phyloP scores from a whole-genome alignment of 176 grass and related monocot genomes.

The Carex parvula region DNA sequence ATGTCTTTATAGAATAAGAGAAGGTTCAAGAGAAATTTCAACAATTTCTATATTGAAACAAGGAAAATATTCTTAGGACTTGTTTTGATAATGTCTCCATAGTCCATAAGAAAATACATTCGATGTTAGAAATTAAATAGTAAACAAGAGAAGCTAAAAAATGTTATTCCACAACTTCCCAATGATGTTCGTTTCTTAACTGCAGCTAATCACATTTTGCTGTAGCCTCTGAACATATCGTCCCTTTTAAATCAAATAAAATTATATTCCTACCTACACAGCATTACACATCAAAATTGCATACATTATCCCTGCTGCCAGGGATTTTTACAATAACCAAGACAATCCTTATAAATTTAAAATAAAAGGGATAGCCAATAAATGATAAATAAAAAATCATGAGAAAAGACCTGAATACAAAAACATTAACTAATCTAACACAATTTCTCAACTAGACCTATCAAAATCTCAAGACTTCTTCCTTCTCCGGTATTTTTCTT shows the following conservation, averaged over 20 bases:
- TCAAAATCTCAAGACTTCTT: constrained; percentile 40
- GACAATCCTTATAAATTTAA: background rate
- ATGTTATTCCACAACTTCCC: too few species aligned
- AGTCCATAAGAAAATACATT: too few species aligned
- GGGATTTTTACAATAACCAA: background rate
- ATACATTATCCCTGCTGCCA: background rate
- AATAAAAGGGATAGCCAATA: background rate
- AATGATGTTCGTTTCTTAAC: too few species aligned
- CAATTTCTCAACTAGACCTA: constrained; percentile 22
- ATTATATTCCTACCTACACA: background rate
- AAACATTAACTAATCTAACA: background rate
- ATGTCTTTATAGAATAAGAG: too few species aligned
- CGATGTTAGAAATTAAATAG: too few species aligned
- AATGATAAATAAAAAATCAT: constrained; percentile 4
- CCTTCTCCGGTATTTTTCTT: constrained; percentile 24
- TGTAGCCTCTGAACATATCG: background rate
- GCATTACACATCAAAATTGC: background rate
- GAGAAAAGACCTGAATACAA: background rate
- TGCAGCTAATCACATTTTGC: too few species aligned
- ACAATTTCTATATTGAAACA: too few species aligned
- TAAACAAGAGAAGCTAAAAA: too few species aligned
- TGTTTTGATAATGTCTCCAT: too few species aligned
- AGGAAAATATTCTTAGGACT: too few species aligned
- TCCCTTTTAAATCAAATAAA: background rate
- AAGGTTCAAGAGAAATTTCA: too few species aligned